These are phyloP conservation scores for Amoebophrya sp. DNA, from an alignment of 169 alveolate genomes.

Conservation along the genomic window DNA sequence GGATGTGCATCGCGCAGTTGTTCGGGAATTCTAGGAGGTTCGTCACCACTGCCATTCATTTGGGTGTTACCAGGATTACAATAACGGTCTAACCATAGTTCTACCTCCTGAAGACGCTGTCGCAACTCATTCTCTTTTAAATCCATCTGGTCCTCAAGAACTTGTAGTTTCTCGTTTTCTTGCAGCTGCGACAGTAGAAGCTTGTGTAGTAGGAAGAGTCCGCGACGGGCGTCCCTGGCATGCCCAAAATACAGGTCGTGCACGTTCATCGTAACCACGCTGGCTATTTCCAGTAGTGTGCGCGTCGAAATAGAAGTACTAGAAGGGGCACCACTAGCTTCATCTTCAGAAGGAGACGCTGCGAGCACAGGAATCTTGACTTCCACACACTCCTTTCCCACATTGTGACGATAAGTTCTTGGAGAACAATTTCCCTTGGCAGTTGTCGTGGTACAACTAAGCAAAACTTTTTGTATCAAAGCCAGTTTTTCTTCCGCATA, in stretches of 20 bases:
- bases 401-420: too few species aligned
- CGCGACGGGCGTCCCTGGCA: not conserved
- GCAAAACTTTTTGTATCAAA: too few species aligned
- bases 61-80: too few species aligned
- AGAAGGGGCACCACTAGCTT: too few species aligned
- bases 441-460: too few species aligned
- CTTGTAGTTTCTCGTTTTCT: not conserved
- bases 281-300: not conserved
- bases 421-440: too few species aligned
- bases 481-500: too few species aligned
- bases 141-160: not conserved
- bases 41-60: not conserved
- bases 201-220: not conserved
- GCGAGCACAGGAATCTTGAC: too few species aligned
- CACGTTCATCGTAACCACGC: not conserved
- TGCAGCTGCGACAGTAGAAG: not conserved
- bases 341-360: too few species aligned
- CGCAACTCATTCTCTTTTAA: not conserved
- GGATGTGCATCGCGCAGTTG: not conserved
- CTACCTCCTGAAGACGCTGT: not conserved
- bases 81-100: too few species aligned
- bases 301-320: too few species aligned
- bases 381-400: too few species aligned
- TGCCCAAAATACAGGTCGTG: not conserved
- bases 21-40: not conserved